Percentiles rank a stretch among this genome's conserved stretches.
Conservation (phyloP, 2,329 filamentous ascomycete genomes). For the Malbranchea zuffiana region DNA sequence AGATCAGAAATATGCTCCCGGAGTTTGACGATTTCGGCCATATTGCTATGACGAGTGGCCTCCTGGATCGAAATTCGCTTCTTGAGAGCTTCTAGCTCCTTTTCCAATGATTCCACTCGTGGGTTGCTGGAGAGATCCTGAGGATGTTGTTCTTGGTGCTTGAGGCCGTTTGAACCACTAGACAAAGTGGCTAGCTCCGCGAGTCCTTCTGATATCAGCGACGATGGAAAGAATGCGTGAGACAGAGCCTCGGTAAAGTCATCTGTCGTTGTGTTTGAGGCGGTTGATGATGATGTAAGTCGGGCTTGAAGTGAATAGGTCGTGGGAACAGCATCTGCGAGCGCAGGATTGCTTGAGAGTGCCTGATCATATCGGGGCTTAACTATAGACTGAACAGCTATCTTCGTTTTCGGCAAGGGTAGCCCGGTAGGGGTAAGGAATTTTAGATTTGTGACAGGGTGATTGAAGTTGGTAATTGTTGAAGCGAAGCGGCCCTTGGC, state of each 20-base stretch:
- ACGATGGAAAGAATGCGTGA: constrained; percentile 29
- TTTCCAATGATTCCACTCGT: constrained; percentile 25
- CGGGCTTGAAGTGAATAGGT: constrained; percentile 36
- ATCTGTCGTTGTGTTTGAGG: constrained; percentile 11
- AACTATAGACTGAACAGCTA: constrained; percentile 51
- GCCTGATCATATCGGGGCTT: constrained; percentile 54
- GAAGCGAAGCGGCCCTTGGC: constrained; percentile 57
- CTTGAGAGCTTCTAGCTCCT: constrained; percentile 31
- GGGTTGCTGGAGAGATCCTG: constrained; percentile 7
- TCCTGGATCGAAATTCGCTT: constrained; percentile 23
- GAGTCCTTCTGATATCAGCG: constrained; percentile 32
- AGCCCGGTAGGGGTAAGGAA: constrained; percentile 54
- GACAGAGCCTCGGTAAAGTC: constrained; percentile 30
- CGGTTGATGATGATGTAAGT: constrained; percentile 18
- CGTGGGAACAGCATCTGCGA: constrained; percentile 30
- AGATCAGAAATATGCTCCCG: constrained; percentile 27
- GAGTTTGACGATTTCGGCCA: constrained; percentile 28
- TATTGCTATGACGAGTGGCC: constrained; percentile 26
- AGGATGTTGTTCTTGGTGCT: constrained; percentile 8
- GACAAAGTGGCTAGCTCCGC: constrained; percentile 27
- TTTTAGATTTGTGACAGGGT: constrained; percentile 70
- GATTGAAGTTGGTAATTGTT: constrained; percentile 61
- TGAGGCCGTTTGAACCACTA: constrained; percentile 11
- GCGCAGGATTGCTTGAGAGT: constrained; percentile 26
- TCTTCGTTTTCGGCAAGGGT: constrained; percentile 23